Conservation (phyloP, 345 rosid genomes). For the Rhodamnia argentea region DNA sequence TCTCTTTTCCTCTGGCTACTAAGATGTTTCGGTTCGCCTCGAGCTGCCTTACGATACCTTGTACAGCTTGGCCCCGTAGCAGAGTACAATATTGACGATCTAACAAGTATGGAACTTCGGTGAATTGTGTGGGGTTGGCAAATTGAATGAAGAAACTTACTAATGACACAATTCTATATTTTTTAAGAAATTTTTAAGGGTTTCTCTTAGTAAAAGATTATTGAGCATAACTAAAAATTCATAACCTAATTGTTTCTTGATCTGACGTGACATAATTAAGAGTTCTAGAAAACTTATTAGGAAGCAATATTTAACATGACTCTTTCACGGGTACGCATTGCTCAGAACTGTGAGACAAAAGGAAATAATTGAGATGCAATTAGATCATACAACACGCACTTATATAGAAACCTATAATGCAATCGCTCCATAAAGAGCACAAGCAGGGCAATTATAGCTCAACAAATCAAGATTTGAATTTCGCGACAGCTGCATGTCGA, state of each 20-base stretch:
- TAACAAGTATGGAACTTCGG: no score
- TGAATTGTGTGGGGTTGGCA: not conserved
- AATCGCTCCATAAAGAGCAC: not conserved
- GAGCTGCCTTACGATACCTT: no score
- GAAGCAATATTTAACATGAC: not conserved
- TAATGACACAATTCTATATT: not conserved
- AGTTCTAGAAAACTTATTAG: not conserved
- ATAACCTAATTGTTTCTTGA: no score
- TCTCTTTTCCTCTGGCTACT: no score
- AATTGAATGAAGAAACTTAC: not conserved
- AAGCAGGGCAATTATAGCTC: not conserved
- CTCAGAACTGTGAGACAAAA: not conserved
- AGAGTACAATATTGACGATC: no score
- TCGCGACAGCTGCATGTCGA: no score
- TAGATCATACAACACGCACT: not conserved
- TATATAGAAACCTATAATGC: not conserved
- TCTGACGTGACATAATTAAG: not conserved
- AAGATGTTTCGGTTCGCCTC: no score
- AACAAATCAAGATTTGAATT: not conserved
- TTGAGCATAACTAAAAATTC: not conserved
- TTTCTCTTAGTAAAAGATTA: not conserved
- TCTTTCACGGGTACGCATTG: not conserved
- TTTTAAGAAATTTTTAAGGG: not conserved
- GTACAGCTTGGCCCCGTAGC: no score
- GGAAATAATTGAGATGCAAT: not conserved